Percentiles rank a stretch among this genome's conserved stretches.
phyloP scores from a whole-genome alignment of 805 yeast species.

The Ogataea parapolymorpha region DNA sequence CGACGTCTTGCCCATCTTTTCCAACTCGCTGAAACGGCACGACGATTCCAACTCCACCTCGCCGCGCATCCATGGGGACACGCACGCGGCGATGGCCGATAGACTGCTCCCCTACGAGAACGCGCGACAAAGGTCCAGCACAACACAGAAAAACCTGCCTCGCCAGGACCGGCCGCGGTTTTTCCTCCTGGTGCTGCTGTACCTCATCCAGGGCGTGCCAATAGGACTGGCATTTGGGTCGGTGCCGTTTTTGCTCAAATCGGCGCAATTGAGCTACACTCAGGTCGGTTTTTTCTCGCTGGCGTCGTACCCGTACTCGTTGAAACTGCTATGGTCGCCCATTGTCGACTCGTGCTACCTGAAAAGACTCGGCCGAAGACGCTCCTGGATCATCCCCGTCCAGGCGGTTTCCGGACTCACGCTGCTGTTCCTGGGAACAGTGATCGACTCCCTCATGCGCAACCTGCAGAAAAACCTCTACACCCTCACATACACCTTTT shows the following conservation, averaged over 20 bases:
- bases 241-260: conserved; percentile 82
- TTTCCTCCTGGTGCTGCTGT: conserved; percentile 64
- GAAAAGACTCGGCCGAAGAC: conserved; percentile 68
- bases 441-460: conserved; percentile 46
- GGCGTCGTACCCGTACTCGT: conserved; percentile 92
- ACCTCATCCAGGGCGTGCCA: conserved; percentile 92
- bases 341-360: conserved; percentile 85
- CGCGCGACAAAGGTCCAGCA: not conserved
- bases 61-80: conserved; percentile 14
- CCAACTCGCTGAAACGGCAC: conserved; percentile 20
- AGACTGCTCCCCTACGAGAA: not conserved
- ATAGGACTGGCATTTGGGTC: conserved; percentile 95
- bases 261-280: conserved; percentile 71
- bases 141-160: conserved; percentile 24
- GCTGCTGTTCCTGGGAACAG: conserved; percentile 60
- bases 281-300: conserved; percentile 88
- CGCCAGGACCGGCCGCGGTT: conserved; percentile 69
- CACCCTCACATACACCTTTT: conserved; percentile 66
- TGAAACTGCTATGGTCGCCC: conserved; percentile 94
- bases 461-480: conserved; percentile 47
- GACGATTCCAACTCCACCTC: conserved; percentile 22
- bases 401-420: conserved; percentile 76
- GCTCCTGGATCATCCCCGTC: conserved; percentile 93
- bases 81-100: not conserved
- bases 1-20: conserved; percentile 14